Base-by-base conservation (phyloP, 495 filamentous ascomycete species). In the Annulohypoxylon nitens region DNA sequence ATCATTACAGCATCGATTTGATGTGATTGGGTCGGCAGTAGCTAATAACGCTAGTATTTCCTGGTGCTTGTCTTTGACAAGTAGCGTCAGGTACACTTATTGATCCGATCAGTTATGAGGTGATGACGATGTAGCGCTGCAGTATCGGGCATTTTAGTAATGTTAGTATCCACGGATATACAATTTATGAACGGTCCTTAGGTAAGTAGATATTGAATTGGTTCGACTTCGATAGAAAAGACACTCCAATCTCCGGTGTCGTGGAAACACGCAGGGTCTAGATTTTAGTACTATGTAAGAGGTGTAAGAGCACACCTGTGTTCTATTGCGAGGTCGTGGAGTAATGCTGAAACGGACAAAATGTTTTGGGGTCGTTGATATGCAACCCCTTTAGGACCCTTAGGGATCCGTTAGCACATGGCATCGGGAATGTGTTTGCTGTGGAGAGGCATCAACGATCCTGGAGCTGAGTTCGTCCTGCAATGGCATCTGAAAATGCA, bases 301-400 rank as follows among this genome's bases (percentile, higher is more conserved):
- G 48, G 30, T 6, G 45, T 16, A 57, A 39, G 4, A 59, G 48
- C 25, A 58, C 64, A 51, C 64, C 63, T 36, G 63, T 53, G n/a
- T 67, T 45, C 51, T 61, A 55, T 66, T 74, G n/a, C 61, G 57
- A 66, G 30, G 50, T 36, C 67, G 50, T 67, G 62, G 62, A 64
- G 61, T 43, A 53, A 63, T 39, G 45, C 57, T 70, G 71, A 74
- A 63, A 74, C 71, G 2, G 53, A 53, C 23, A 55, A 66, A 61
- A 61, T 58, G 43, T 55, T 70, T 67, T 48, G 41, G 57, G 34
- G 50, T 30, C 39, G 61, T 61, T 61, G 54, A 64, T 18, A 69
- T 53, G 60, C 43, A 45, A 67, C 64, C 59, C 59, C 47, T 73
- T 67, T 58, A 12, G 59, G 48, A 53, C 18, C 45, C 45, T 20